Evolutionary conservation across 1,139 yeast species (phyloP).

Genomic region (Yamadazyma triangularis): DNA sequence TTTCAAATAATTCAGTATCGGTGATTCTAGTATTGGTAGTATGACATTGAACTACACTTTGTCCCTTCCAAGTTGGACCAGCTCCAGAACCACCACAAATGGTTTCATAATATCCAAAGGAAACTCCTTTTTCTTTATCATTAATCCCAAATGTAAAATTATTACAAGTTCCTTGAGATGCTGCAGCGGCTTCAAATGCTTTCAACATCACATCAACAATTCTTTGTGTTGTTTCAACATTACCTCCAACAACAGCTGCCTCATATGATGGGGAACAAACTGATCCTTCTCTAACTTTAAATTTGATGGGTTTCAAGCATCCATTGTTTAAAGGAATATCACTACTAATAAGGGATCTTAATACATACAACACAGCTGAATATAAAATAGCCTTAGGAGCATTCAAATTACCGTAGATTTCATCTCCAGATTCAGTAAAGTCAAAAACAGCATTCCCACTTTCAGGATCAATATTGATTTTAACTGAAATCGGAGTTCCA

Average conservation of each 20-base stretch:
- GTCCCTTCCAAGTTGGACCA: conserved; percentile 48
- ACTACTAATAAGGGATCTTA: conserved; percentile 68
- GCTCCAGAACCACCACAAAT: conserved; percentile 50
- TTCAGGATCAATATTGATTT: conserved; percentile 28
- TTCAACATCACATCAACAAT: conserved; percentile 74
- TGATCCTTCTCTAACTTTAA: conserved; percentile 64
- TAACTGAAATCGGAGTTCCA: conserved; percentile 39
- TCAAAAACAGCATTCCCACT: conserved; percentile 39
- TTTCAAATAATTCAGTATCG: conserved; percentile 44
- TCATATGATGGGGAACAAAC: conserved; percentile 66
- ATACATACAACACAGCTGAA: conserved; percentile 76
- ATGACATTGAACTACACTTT: conserved; percentile 44
- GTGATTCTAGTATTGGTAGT: conserved; percentile 48
- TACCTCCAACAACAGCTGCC: conserved; percentile 88
- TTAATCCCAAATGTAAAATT: conserved; percentile 46
- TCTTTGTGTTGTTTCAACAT: conserved; percentile 83
- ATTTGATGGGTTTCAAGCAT: conserved; percentile 65
- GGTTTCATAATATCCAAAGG: conserved; percentile 47
- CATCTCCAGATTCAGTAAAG: conserved; percentile 39
- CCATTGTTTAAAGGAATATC: conserved; percentile 87
- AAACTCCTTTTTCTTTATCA: conserved; percentile 29
- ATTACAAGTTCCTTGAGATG: conserved; percentile 48
- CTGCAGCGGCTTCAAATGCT: conserved; percentile 72
- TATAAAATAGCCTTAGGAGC: conserved; percentile 64
- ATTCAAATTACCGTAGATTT: conserved; percentile 41